These are phyloP conservation scores for Pseudognaphalium luteoalbum DNA, from an alignment of 129 eudicot species.

Conservation along the genomic window DNA sequence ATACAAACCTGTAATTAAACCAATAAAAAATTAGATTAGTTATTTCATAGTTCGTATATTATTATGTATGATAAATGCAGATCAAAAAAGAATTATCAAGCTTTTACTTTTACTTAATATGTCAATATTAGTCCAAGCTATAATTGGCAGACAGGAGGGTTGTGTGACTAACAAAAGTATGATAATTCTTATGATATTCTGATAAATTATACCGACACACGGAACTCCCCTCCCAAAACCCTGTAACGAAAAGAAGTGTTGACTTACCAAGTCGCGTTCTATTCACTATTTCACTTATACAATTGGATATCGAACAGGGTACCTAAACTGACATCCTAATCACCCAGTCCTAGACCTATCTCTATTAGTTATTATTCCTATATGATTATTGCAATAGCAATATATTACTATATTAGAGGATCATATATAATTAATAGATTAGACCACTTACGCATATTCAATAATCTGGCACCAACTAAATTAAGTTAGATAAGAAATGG, in stretches of 20 bases:
- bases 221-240: too few relatives aligned
- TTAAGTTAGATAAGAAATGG: not conserved
- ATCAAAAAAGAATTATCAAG: slow-evolving; percentile 9
- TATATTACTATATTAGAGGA: not conserved
- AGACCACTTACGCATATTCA: not conserved
- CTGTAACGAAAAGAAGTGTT: not conserved
- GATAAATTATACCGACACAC: too few relatives aligned
- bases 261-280: slow-evolving; percentile 4
- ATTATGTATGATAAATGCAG: not conserved
- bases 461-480: not conserved
- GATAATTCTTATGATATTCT: not conserved
- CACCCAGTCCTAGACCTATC: not conserved
- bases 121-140: slow-evolving; percentile 8
- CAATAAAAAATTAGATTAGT: too few relatives aligned
- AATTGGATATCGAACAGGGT: not conserved
- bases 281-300: slow-evolving; percentile 1
- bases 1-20: not conserved
- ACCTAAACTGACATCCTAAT: slow-evolving; percentile 7
- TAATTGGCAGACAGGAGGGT: not conserved
- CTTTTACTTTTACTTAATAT: slow-evolving; percentile 10
- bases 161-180: not conserved
- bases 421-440: not conserved
- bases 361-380: not conserved
- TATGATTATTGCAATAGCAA: not conserved
- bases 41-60: slow-evolving; percentile 3